Percentiles rank a stretch among this genome's conserved stretches.
These are phyloP conservation scores for Colletotrichum chrysophilum DNA, from an alignment of 2,329 filamentous ascomycete species.

Conservation along the genomic window DNA sequence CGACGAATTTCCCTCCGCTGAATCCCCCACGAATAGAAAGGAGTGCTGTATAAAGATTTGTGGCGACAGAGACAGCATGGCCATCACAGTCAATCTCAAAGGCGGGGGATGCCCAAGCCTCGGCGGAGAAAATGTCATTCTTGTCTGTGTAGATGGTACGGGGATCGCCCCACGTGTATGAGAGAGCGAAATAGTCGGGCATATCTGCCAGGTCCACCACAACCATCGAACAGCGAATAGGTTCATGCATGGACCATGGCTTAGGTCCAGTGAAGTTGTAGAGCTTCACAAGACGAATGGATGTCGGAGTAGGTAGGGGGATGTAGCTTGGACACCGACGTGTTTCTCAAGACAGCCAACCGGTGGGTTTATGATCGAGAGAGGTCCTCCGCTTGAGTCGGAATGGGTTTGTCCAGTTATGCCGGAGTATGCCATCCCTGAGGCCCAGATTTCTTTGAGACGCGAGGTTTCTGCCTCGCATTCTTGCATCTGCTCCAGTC, in stretches of 20 bases:
- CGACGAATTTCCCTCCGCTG: neutral
- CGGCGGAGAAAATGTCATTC: rapidly evolving
- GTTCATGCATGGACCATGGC: neutral
- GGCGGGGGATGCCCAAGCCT: neutral
- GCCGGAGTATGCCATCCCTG: no score
- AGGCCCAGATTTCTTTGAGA: no score
- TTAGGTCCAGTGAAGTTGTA: neutral
- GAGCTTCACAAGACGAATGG: neutral
- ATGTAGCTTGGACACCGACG: rapidly evolving
- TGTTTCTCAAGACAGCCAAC: neutral
- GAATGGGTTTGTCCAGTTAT: no score
- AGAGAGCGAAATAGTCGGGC: neutral
- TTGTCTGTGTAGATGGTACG: neutral
- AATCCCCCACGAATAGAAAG: rapidly evolving
- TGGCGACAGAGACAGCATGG: neutral
- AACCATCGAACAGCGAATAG: neutral
- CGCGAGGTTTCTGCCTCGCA: no score
- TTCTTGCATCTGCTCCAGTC: no score
- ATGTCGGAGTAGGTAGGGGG: neutral
- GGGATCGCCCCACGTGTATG: neutral
- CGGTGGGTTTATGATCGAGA: neutral
- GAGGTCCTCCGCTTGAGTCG: neutral
- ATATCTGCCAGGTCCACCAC: rapidly evolving
- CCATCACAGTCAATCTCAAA: neutral
- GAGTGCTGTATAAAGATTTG: neutral